These are phyloP conservation scores for Mucor velutinosus DNA, from an alignment of 371 early-diverging fungal genomes.

Conservation along the genomic window DNA sequence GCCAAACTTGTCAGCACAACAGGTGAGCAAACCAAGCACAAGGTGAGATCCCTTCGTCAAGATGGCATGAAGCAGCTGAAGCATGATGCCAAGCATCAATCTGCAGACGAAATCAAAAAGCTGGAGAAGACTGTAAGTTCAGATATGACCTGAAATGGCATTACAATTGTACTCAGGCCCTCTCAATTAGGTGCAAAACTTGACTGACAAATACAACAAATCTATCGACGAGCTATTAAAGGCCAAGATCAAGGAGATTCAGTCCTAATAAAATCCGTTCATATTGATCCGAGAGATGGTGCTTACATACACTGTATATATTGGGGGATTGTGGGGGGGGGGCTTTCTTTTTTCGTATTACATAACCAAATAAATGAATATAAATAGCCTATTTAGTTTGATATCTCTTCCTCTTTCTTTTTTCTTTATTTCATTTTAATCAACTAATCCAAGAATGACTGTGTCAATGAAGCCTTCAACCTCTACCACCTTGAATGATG, in stretches of 20 bases:
- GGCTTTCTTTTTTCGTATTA: not conserved
- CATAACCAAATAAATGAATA: not conserved
- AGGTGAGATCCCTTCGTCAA: slow-evolving; percentile 70
- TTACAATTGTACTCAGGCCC: not conserved
- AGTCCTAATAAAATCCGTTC: slow-evolving; percentile 31
- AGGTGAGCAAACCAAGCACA: slow-evolving; percentile 74
- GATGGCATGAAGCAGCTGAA: slow-evolving; percentile 79
- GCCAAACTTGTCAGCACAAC: slow-evolving; percentile 65
- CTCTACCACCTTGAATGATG: slow-evolving; percentile 4
- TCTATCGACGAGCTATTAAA: slow-evolving; percentile 70
- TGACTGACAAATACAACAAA: slow-evolving; percentile 73
- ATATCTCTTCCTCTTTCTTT: slow-evolving; percentile 4
- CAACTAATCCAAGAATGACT: not conserved
- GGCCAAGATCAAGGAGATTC: slow-evolving; percentile 77
- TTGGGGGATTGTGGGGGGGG: not conserved
- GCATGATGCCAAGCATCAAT: slow-evolving; percentile 58
- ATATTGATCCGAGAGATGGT: not conserved
- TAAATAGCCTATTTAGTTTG: not conserved
- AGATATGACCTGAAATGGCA: not conserved
- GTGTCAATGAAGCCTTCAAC: not conserved
- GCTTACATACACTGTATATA: too few relatives aligned
- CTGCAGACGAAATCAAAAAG: slow-evolving; percentile 62
- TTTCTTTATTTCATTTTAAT: not conserved
- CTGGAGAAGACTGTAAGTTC: slow-evolving; percentile 63
- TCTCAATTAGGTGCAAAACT: slow-evolving; percentile 62